Base-by-base conservation (phyloP, 176 grass and related monocot species). In the Canna indica region DNA sequence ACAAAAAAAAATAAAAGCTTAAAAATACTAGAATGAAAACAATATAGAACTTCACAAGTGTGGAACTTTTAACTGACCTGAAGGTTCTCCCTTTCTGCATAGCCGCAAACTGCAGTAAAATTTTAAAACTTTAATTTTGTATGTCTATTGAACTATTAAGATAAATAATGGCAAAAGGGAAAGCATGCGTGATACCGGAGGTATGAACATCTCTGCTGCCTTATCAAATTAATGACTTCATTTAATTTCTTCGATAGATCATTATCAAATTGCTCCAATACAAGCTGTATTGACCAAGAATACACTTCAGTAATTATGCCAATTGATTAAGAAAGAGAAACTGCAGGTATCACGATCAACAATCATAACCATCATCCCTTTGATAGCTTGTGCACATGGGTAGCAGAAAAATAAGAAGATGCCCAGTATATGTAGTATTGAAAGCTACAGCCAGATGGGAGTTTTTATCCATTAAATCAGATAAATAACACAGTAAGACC, bases 201-300 rank as follows among this genome's bases (percentile, higher is more conserved):
- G 41, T 90, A 95, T 50, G 91, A 95, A 78, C 84, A 95, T 79
- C 91, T 82, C 79, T 90, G 84, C n/a, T 84, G 78, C 66, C 91
- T 90, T 73, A 95, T 95, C 87, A 90, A 81, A 81, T 95, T 95
- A 59, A 95, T 74, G 28, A 85, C 74, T 60, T 78, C 87, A 63
- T 90, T 90, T 67, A 95, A 41, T 77, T 95, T 95, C 73, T 76
- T 80, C 13, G 91, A 95, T 5, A 95, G 77, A 57, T 85, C 84
- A 36, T 95, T 95, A 78, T 85, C 87, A 47, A 95, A 83, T 78
- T 90, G 91, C 56, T 84, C 73, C 79, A 95, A 78, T 48, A 87
- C 77, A 56, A 90, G 54, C 91, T 95, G 87, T 74, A 81, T 64
- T 18, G 68, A 33, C 45, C 2, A 17, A 57, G 29, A 50, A 26